Evolutionary conservation across 805 yeast genomes (phyloP).

Genomic region (Grigorovia transvaalensis): DNA sequence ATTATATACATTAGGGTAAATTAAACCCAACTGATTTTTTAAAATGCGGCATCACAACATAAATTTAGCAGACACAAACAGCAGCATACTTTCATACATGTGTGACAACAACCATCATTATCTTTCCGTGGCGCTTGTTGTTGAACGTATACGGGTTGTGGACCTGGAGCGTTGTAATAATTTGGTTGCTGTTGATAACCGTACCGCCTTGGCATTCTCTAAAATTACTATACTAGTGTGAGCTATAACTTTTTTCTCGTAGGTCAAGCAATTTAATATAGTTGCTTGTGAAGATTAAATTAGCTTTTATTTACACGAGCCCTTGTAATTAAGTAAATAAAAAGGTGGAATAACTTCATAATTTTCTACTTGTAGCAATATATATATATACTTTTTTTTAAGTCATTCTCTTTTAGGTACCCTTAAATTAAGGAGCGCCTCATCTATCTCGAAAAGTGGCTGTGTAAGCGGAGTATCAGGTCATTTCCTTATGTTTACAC

Average conservation of each 20-base stretch:
- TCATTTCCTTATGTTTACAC: too few species aligned
- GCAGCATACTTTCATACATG: conserved; percentile 22
- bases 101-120: conserved; percentile 20
- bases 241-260: too few species aligned
- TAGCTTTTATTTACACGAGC: too few species aligned
- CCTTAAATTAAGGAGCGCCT: background rate
- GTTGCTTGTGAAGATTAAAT: too few species aligned
- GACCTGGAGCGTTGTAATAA: conserved; percentile 6
- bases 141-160: conserved; percentile 23
- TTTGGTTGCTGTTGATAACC: conserved; percentile 9
- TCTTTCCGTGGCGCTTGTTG: conserved; percentile 21
- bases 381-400: too few species aligned
- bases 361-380: too few species aligned
- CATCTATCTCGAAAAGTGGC: background rate
- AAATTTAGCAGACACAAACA: conserved; percentile 28
- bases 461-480: background rate
- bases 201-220: background rate
- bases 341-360: too few species aligned
- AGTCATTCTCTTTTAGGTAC: background rate
- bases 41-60: conserved; percentile 7
- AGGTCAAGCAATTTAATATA: too few species aligned
- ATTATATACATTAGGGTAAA: background rate
- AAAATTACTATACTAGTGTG: too few species aligned
- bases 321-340: too few species aligned
- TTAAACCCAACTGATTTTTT: background rate